Evolutionary conservation across 2,329 filamentous ascomycete species (phyloP).

Genomic region (Aspergillus sp.): DNA sequence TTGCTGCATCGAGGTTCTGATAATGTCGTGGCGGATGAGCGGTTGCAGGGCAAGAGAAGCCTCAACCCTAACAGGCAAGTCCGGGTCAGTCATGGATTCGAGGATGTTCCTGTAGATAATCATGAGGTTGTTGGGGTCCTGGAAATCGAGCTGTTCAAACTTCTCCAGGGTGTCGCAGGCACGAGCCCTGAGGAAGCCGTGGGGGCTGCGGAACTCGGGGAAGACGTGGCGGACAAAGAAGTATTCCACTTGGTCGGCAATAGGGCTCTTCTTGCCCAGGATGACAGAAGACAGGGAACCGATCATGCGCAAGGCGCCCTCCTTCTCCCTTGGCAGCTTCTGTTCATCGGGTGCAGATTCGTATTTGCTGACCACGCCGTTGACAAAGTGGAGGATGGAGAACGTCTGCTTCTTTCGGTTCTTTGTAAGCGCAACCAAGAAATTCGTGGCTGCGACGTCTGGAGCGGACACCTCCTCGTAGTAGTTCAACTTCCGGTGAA

Average conservation of each 20-base stretch:
- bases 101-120: conserved; percentile 95
- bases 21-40: conserved; percentile 89
- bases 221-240: conserved; percentile 98
- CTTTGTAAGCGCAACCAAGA: conserved; percentile 91
- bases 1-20: conserved; percentile 90
- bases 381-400: conserved; percentile 89
- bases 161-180: conserved; percentile 98
- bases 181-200: conserved; percentile 86
- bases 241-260: conserved; percentile 95
- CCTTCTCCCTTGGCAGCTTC: conserved; percentile 92
- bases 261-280: conserved; percentile 94
- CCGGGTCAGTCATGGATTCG: conserved; percentile 92
- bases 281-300: conserved; percentile 91
- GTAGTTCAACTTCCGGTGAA: conserved; percentile 94
- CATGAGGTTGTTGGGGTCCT: conserved; percentile 90
- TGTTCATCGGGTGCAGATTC: conserved; percentile 75
- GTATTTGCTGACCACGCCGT: conserved; percentile 88
- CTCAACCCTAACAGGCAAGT: conserved; percentile 87
- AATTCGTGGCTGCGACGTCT: conserved; percentile 93
- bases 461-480: conserved; percentile 95
- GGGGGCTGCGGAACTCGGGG: conserved; percentile 87
- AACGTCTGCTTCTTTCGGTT: conserved; percentile 92
- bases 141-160: conserved; percentile 95
- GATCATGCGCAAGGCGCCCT: conserved; percentile 94
- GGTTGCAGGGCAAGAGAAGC: conserved; percentile 91